Percentiles rank a stretch among this genome's conserved stretches.
These are phyloP conservation scores for Talaromyces sp. DNA, from an alignment of 2,329 filamentous ascomycete genomes.

Conservation along the genomic window DNA sequence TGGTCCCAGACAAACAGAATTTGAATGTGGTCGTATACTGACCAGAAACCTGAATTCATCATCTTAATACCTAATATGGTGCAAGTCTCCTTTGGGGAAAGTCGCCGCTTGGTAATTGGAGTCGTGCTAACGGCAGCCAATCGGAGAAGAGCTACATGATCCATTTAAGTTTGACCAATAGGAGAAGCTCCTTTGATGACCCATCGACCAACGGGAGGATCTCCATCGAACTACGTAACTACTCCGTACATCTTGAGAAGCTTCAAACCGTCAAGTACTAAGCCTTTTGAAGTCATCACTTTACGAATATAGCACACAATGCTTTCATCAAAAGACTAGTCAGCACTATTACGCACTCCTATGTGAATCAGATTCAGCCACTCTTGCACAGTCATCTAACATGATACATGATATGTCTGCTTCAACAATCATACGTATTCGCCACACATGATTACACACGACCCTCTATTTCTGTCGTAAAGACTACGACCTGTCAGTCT, in stretches of 20 bases:
- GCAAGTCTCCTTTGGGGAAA: background rate
- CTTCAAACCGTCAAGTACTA: background rate
- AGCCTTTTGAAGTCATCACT: no score
- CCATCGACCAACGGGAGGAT: background rate
- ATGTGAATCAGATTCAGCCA: background rate
- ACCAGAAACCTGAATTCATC: background rate
- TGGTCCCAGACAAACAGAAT: constrained; percentile 2
- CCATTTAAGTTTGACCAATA: background rate
- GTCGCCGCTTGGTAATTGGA: background rate
- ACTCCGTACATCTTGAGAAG: background rate
- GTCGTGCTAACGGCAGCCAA: background rate
- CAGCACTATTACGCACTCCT: background rate
- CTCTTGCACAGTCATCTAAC: background rate
- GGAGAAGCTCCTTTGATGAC: background rate
- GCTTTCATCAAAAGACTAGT: background rate
- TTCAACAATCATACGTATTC: background rate
- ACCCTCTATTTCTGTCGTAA: background rate
- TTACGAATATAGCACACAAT: no score
- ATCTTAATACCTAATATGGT: background rate
- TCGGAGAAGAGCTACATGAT: background rate
- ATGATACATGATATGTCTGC: background rate
- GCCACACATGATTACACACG: background rate
- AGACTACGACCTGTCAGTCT: no score
- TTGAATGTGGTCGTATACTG: background rate
- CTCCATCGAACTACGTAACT: background rate